phyloP scores from a whole-genome alignment of 1,284 basidiomycete species.

The Ceratobasidium sp. region DNA sequence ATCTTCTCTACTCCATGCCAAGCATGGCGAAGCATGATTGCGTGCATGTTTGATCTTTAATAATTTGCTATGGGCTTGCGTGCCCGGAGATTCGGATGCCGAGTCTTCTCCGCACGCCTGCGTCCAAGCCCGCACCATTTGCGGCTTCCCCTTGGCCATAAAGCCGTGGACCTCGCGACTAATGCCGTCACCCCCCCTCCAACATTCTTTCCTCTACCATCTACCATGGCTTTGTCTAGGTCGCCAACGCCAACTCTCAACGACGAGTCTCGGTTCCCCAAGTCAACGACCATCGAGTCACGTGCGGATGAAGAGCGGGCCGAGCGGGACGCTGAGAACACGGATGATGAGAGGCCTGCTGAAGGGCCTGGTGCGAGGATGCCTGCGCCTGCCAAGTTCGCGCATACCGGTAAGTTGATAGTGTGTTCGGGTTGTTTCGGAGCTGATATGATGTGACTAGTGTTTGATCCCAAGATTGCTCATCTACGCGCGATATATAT shows the following conservation, averaged over 20 bases:
- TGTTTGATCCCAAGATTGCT: slow-evolving; percentile 47
- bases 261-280: slow-evolving; percentile 1
- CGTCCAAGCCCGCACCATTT: too few species aligned
- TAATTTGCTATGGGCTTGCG: too few species aligned
- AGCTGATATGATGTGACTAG: slow-evolving; percentile 10
- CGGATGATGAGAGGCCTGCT: slow-evolving; percentile 13
- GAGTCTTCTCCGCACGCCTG: too few species aligned
- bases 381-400: slow-evolving; percentile 38
- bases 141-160: too few species aligned
- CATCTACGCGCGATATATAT: slow-evolving; percentile 45
- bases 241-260: slow-evolving; percentile 13
- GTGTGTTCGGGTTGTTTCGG: neutral
- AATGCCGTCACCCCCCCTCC: neutral
- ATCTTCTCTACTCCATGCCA: too few species aligned
- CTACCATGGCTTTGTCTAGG: slow-evolving; percentile 13
- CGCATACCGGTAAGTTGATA: slow-evolving; percentile 17
- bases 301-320: slow-evolving; percentile 16
- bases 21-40: too few species aligned
- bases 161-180: too few species aligned
- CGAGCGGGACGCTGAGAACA: slow-evolving; percentile 23
- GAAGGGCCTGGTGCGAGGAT: slow-evolving; percentile 24
- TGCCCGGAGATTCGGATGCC: too few species aligned
- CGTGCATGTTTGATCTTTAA: too few species aligned
- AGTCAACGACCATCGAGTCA: slow-evolving; percentile 1
- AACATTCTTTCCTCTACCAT: neutral